Percentiles rank a stretch among this genome's conserved stretches.
These are phyloP conservation scores for Cryptosporidium tyzzeri DNA, from an alignment of 169 alveolate genomes.

Conservation along the genomic window DNA sequence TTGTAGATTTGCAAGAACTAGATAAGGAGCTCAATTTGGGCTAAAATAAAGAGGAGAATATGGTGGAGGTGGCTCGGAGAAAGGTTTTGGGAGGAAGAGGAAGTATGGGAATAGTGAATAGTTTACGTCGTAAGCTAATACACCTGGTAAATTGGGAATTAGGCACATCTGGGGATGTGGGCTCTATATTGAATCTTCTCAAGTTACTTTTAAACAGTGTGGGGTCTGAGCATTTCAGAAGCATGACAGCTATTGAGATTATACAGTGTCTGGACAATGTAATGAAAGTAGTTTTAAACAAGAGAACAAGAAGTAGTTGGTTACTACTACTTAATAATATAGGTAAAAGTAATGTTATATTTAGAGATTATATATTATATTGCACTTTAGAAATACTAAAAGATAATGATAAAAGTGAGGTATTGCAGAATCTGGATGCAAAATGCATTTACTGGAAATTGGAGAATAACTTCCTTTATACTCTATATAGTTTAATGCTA, in stretches of 20 bases:
- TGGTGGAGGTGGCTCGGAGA: neutral
- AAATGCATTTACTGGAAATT: constrained; percentile 48
- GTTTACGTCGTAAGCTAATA: constrained; percentile 47
- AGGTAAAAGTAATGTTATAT: constrained; percentile 63
- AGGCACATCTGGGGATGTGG: constrained; percentile 23
- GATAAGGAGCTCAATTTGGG: neutral
- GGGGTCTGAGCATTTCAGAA: constrained; percentile 66
- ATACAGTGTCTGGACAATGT: constrained; percentile 61
- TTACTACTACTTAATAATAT: constrained; percentile 34
- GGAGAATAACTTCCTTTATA: constrained; percentile 20
- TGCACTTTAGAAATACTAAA: constrained; percentile 18
- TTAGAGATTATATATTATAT: constrained; percentile 47
- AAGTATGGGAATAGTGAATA: constrained; percentile 46
- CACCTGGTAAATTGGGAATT: constrained; percentile 62
- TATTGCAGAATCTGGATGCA: constrained; percentile 55
- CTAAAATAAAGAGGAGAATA: neutral
- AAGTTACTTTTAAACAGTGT: constrained; percentile 33
- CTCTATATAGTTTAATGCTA: constrained; percentile 17
- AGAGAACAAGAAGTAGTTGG: constrained; percentile 39
- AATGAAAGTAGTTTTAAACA: constrained; percentile 8
- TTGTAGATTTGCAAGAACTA: neutral
- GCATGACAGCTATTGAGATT: constrained; percentile 60
- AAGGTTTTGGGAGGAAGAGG: constrained; percentile 69
- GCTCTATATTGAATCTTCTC: neutral
- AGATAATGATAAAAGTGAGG: constrained; percentile 18